Conservation (phyloP, 345 rosid genomes). For the Syzygium grande region DNA sequence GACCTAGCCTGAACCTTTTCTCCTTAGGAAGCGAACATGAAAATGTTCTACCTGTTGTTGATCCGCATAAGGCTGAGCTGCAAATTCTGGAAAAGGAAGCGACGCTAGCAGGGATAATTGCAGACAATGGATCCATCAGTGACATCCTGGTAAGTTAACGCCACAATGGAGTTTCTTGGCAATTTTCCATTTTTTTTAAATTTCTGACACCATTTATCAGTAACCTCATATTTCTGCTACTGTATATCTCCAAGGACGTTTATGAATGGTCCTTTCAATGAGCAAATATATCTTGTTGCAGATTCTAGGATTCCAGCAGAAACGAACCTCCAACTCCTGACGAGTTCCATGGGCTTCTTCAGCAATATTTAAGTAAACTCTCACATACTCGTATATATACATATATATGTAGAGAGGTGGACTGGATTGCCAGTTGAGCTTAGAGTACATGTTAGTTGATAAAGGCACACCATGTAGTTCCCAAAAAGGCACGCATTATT, state of each 20-base stretch:
- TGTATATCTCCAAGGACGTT: not conserved
- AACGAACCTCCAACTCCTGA: constrained; percentile 9
- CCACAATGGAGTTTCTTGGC: not conserved
- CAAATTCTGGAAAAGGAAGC: constrained; percentile 51
- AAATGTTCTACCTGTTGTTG: not conserved
- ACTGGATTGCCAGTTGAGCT: not conserved
- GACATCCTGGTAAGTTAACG: constrained; percentile 29
- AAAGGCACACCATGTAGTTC: no score
- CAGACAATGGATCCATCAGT: constrained; percentile 12
- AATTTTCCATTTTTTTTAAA: not conserved
- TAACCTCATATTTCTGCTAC: not conserved
- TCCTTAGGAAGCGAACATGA: constrained; percentile 12
- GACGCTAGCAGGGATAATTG: constrained; percentile 28
- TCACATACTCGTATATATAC: not conserved
- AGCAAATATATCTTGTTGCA: constrained; percentile 7
- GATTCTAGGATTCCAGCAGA: constrained; percentile 47
- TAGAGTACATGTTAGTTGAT: not conserved
- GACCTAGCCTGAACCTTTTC: constrained; percentile 6
- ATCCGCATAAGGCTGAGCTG: constrained; percentile 13
- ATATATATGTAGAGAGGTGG: not conserved
- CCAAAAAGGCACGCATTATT: not conserved
- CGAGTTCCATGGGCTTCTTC: not conserved
- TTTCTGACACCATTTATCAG: not conserved
- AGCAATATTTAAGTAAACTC: not conserved
- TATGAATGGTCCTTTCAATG: not conserved